A percentile compares a stretch with the other conserved stretches of the same genome.
Evolutionary conservation across 306 rosid species (phyloP).

Genomic region (Begonia masoniana): DNA sequence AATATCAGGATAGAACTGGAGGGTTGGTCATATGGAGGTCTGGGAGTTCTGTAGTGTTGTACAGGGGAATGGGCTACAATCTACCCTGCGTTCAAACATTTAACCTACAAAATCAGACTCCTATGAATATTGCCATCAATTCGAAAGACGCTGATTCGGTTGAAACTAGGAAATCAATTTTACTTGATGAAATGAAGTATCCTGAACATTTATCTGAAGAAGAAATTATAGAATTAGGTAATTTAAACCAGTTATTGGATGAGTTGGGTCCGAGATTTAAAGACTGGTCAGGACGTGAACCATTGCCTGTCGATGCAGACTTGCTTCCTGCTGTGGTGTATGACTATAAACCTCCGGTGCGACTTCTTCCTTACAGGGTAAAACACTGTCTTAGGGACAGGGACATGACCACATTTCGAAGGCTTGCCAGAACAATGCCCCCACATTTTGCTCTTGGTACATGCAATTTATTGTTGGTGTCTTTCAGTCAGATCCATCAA

Average conservation of each 20-base stretch:
- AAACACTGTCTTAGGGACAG: slow-evolving; percentile 38
- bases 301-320: slow-evolving; percentile 93
- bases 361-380: slow-evolving; percentile 71
- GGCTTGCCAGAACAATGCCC: slow-evolving; percentile 60
- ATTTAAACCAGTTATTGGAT: slow-evolving; percentile 62
- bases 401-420: slow-evolving; percentile 57
- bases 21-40: slow-evolving; percentile 92
- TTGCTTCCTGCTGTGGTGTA: slow-evolving; percentile 53
- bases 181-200: slow-evolving; percentile 22
- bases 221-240: slow-evolving; percentile 46
- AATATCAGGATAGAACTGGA: slow-evolving; percentile 59
- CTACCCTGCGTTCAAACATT: slow-evolving; percentile 55
- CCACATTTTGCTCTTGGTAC: slow-evolving; percentile 96
- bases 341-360: slow-evolving; percentile 58
- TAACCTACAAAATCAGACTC: slow-evolving; percentile 15
- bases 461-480: slow-evolving; percentile 11
- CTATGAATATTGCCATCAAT: slow-evolving; percentile 9
- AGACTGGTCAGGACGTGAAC: slow-evolving; percentile 87
- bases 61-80: slow-evolving; percentile 71
- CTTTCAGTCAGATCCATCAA: slow-evolving; percentile 5
- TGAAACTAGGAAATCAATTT: slow-evolving; percentile 16
- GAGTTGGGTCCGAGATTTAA: slow-evolving; percentile 74
- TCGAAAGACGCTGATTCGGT: slow-evolving; percentile 14
- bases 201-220: slow-evolving; percentile 38
- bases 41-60: slow-evolving; percentile 69